A percentile compares a stretch with the other conserved stretches of the same genome.
phyloP scores from a whole-genome alignment of 495 filamentous ascomycete genomes.

The Rostrohypoxylon terebratum region DNA sequence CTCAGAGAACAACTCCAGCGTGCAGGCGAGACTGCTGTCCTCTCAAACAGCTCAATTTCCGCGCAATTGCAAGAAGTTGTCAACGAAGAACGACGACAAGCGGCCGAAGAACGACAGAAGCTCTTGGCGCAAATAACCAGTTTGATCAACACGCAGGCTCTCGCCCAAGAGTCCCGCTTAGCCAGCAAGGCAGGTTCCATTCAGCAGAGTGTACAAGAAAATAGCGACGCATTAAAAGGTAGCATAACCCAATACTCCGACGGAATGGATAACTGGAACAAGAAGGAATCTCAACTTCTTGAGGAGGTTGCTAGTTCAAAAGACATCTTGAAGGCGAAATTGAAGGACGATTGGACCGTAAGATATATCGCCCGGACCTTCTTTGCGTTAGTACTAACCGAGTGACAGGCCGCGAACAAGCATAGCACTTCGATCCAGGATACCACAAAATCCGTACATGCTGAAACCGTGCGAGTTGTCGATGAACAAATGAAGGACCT shows the following conservation, averaged over 20 bases:
- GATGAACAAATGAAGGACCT: conserved; percentile 89
- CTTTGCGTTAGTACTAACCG: conserved; percentile 39
- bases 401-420: conserved; percentile 74
- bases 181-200: conserved; percentile 69
- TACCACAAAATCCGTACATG: conserved; percentile 87
- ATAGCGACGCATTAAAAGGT: conserved; percentile 71
- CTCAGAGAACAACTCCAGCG: conserved; percentile 75
- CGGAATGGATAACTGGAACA: conserved; percentile 80
- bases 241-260: conserved; percentile 72
- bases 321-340: conserved; percentile 79
- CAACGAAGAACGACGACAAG: conserved; percentile 78
- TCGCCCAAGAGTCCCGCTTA: conserved; percentile 79
- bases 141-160: conserved; percentile 78
- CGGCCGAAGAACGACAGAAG: conserved; percentile 77
- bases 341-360: conserved; percentile 91
- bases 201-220: conserved; percentile 69
- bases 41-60: conserved; percentile 73
- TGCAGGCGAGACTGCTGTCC: conserved; percentile 72
- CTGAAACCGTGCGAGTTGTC: conserved; percentile 91
- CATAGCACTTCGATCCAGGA: conserved; percentile 82
- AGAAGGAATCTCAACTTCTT: conserved; percentile 74
- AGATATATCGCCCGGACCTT: conserved; percentile 44
- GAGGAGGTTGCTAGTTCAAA: conserved; percentile 76
- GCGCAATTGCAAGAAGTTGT: conserved; percentile 76
- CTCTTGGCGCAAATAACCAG: conserved; percentile 80